These are phyloP conservation scores for Yarrowia alimentaria DNA, from an alignment of 805 yeast species.

Conservation along the genomic window DNA sequence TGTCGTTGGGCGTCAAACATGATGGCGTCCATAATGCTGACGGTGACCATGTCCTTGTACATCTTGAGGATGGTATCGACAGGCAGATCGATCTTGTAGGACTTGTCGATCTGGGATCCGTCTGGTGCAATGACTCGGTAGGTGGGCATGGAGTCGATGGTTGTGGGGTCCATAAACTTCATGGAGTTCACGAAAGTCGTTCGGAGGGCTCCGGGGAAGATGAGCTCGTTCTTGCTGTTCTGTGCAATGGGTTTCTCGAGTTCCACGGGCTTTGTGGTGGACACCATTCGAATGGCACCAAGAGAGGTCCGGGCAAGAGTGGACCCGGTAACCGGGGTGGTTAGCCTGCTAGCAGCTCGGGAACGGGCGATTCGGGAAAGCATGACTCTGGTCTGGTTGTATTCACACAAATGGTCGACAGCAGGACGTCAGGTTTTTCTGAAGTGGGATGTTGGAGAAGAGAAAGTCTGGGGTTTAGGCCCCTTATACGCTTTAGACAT, in stretches of 20 bases:
- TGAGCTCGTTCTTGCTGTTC: conserved; percentile 10
- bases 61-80: conserved; percentile 35
- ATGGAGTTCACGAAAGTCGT: conserved; percentile 10
- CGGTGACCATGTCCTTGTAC: conserved; percentile 39
- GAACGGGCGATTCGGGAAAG: conserved; percentile 1
- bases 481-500: neutral
- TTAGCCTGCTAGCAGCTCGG: neutral
- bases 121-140: conserved; percentile 37
- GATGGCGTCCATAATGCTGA: conserved; percentile 38
- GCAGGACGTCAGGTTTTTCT: neutral
- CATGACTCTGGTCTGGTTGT: conserved; percentile 20
- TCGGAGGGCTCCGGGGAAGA: conserved; percentile 19
- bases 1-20: conserved; percentile 42
- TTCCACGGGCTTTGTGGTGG: conserved; percentile 3
- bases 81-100: conserved; percentile 33
- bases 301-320: neutral
- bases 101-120: conserved; percentile 36
- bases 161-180: conserved; percentile 30
- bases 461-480: neutral
- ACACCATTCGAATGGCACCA: neutral
- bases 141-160: conserved; percentile 33
- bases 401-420: conserved; percentile 24
- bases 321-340: neutral
- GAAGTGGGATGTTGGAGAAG: neutral
- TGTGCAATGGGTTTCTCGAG: conserved; percentile 2